Percentiles rank a stretch among this genome's conserved stretches.
phyloP scores from a whole-genome alignment of 1,284 basidiomycete species.

The Salmacisia buchloeana region DNA sequence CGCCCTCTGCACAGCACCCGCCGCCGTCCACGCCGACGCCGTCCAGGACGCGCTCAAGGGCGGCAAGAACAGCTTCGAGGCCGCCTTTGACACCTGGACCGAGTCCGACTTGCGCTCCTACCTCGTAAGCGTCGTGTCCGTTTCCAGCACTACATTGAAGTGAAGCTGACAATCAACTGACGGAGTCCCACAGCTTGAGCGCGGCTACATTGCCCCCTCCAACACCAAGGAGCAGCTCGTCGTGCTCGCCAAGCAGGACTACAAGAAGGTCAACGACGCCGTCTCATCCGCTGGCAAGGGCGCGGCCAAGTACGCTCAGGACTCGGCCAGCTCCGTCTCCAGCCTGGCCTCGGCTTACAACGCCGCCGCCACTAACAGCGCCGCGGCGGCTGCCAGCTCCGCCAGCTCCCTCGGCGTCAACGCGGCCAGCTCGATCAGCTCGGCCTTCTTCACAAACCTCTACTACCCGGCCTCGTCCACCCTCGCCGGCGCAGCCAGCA shows the following conservation, averaged over 20 bases:
- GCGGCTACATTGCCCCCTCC: constrained; percentile 45
- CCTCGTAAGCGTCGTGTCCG: constrained; percentile 14
- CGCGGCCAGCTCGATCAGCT: constrained; percentile 20
- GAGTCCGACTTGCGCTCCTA: constrained; percentile 43
- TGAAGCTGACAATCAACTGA: neutral
- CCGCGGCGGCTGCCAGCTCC: constrained; percentile 7
- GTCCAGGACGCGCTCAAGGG: constrained; percentile 35
- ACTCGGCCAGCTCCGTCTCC: constrained; percentile 8
- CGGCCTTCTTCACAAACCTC: constrained; percentile 31
- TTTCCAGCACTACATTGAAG: neutral
- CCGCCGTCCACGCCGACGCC: constrained; percentile 32
- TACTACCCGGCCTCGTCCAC: constrained; percentile 34
- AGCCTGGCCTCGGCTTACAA: constrained; percentile 21
- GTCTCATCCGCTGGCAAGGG: neutral
- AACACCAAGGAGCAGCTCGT: constrained; percentile 43
- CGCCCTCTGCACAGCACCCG: constrained; percentile 28
- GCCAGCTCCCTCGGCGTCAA: neutral
- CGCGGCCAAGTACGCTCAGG: neutral
- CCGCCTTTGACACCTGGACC: constrained; percentile 44
- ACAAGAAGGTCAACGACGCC: constrained; percentile 23
- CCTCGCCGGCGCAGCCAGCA: constrained; percentile 4
- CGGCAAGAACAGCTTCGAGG: constrained; percentile 35
- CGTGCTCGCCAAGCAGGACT: constrained; percentile 42
- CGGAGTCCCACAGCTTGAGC: constrained; percentile 25
- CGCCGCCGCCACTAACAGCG: constrained; percentile 18